Evolutionary conservation across 2,329 filamentous ascomycete species (phyloP), one percentile per base, ranked within the genome.

Genomic region (Aspergillus sojae): DNA sequence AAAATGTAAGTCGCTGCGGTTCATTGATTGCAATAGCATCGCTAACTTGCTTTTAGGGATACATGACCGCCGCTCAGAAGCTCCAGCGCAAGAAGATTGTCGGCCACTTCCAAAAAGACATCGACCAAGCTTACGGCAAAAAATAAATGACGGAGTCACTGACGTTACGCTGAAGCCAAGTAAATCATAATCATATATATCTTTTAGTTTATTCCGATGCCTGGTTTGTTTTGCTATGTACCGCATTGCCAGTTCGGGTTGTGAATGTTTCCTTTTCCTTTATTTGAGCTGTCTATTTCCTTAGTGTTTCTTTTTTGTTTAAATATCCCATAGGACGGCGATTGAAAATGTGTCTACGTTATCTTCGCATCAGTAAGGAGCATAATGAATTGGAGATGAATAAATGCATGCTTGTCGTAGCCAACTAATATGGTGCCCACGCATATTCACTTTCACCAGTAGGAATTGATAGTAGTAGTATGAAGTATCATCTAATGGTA

Each of bases 21-120:
- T 9, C 5, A 19, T 55, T 23, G n/a, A 10, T 14, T 16, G 14
- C 36, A 19, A 43, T 26, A 6, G 14, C 7, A 21, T 32, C 5
- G 52, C 28, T 16, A 36, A 39, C 79, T 65, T 36, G 6, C 46
- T 61, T 61, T 60, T 68, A 91, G 89, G 83, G 84, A 62, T 82
- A 88, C 62, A 85, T 89, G 61, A 91, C 89, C 55, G 88, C 89
- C 12, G 89, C 89, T 3, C 89, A 91, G 77, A 92, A 92, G 74
- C 82, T 92, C 57, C 90, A 91, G 80, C 85, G 89, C 70, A 90
- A 86, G 80, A 86, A 84, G 71, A 90, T 92, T 64, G 77, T 89
- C 57, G 77, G 83, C 46, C 86, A 84, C 70, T 90, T 86, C 79
- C 78, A 86, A 77, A 83, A 84, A 67, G 84, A 90, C 62, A 85